phyloP scores from a whole-genome alignment of 441 rosid genomes.

The Syzygium syzygioides region DNA sequence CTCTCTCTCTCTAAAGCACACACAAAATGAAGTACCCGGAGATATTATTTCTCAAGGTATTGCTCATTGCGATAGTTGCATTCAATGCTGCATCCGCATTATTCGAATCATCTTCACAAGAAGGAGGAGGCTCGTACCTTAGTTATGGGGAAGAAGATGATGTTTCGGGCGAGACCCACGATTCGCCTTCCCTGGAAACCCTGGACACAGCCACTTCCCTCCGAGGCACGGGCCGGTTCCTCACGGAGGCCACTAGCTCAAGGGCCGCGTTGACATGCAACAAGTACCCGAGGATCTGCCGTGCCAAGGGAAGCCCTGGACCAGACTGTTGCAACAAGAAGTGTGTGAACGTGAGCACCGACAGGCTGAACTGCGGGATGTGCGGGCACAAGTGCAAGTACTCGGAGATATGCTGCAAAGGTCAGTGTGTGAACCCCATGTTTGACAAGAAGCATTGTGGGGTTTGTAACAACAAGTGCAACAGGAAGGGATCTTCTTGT shows the following conservation, averaged over 20 bases:
- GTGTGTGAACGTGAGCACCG: constrained; percentile 20
- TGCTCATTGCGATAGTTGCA: background rate
- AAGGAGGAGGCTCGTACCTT: background rate
- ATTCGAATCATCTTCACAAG: background rate
- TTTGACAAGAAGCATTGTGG: constrained; percentile 27
- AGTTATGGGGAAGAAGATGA: background rate
- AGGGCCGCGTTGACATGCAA: background rate
- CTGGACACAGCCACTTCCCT: background rate
- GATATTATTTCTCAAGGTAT: background rate
- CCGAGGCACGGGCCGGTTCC: background rate
- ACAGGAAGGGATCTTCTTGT: constrained; percentile 13
- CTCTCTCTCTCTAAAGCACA: background rate
- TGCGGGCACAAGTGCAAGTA: constrained; percentile 39
- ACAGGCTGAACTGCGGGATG: constrained; percentile 21
- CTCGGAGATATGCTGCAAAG: constrained; percentile 25
- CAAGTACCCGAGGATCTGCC: background rate
- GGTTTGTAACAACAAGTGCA: constrained; percentile 24
- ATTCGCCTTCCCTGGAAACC: background rate
- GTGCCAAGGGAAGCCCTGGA: constrained; percentile 9
- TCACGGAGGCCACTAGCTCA: background rate
- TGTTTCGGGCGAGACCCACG: background rate
- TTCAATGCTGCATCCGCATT: background rate
- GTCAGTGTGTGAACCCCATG: constrained; percentile 23
- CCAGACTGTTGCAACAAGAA: constrained; percentile 27
- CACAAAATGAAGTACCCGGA: background rate